These are phyloP conservation scores for Hanseniaspora pseudoguilliermondii DNA, from an alignment of 805 yeast genomes.

Conservation along the genomic window DNA sequence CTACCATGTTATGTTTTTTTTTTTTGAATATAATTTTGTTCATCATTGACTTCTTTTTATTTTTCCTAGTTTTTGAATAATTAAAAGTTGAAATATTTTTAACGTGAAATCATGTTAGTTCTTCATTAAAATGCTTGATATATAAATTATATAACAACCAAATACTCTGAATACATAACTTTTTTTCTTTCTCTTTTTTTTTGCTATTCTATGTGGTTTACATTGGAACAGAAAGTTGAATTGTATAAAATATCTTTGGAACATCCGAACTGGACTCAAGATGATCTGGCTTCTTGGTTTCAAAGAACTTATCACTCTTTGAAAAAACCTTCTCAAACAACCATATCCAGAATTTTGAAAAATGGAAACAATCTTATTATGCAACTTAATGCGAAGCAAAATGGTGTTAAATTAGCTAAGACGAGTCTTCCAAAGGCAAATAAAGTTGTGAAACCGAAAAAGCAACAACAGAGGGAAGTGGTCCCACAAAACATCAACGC, in stretches of 20 bases:
- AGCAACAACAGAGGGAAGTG: neutral
- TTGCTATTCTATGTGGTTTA: slow-evolving; percentile 36
- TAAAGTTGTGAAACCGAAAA: neutral
- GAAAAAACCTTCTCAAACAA: slow-evolving; percentile 53
- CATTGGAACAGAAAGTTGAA: slow-evolving; percentile 51
- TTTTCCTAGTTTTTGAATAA: neutral
- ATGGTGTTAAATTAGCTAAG: neutral
- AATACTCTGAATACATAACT: neutral
- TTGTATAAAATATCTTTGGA: slow-evolving; percentile 55
- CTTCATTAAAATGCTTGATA: too few relatives aligned
- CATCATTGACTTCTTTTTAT: neutral
- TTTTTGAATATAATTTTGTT: too few relatives aligned
- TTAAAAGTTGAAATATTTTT: neutral
- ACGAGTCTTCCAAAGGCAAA: neutral
- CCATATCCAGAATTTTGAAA: slow-evolving; percentile 48
- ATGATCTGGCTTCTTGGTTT: slow-evolving; percentile 55
- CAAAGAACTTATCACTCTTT: slow-evolving; percentile 38
- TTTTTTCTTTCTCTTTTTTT: neutral
- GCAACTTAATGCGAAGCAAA: neutral
- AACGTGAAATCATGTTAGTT: neutral
- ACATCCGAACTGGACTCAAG: slow-evolving; percentile 57
- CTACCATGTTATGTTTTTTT: too few relatives aligned
- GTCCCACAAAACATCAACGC: neutral
- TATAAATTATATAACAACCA: neutral
- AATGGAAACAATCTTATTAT: slow-evolving; percentile 40